A percentile compares a stretch with the other conserved stretches of the same genome.
These are phyloP conservation scores for Trichoderma erinaceum DNA, from an alignment of 495 filamentous ascomycete species.

Conservation along the genomic window DNA sequence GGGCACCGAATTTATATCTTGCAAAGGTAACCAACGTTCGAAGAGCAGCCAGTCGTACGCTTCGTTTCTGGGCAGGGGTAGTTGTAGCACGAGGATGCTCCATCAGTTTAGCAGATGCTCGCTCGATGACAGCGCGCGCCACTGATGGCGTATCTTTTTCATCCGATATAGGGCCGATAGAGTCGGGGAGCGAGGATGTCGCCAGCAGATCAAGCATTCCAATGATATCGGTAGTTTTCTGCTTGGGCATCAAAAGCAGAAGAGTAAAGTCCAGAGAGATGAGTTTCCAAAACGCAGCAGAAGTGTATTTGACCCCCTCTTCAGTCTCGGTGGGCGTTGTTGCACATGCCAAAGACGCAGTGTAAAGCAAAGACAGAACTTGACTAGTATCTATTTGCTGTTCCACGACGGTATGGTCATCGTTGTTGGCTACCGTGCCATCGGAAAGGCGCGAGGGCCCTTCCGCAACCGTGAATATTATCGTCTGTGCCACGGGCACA, in stretches of 20 bases:
- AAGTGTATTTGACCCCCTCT: neutral
- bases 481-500: conserved; percentile 35
- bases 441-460: conserved; percentile 25
- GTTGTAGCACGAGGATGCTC: conserved; percentile 36
- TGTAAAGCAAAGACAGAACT: conserved; percentile 36
- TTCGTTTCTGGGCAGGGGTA: conserved; percentile 26
- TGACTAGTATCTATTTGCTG: conserved; percentile 33
- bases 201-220: conserved; percentile 34
- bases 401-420: conserved; percentile 24
- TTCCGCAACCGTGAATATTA: conserved; percentile 28
- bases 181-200: conserved; percentile 37
- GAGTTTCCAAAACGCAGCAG: conserved; percentile 36
- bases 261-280: conserved; percentile 44
- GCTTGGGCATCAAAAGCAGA: conserved; percentile 38
- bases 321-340: conserved; percentile 17
- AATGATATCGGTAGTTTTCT: conserved; percentile 38
- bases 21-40: conserved; percentile 35
- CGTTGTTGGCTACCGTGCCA: conserved; percentile 24
- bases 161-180: conserved; percentile 37
- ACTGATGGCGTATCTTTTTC: conserved; percentile 25
- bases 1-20: conserved; percentile 32
- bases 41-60: conserved; percentile 30
- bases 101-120: conserved; percentile 34
- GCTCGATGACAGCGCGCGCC: conserved; percentile 34
- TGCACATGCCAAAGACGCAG: conserved; percentile 35